Evolutionary conservation across 2,329 filamentous ascomycete genomes (phyloP).

Genomic region (Xylariaceae sp.): DNA sequence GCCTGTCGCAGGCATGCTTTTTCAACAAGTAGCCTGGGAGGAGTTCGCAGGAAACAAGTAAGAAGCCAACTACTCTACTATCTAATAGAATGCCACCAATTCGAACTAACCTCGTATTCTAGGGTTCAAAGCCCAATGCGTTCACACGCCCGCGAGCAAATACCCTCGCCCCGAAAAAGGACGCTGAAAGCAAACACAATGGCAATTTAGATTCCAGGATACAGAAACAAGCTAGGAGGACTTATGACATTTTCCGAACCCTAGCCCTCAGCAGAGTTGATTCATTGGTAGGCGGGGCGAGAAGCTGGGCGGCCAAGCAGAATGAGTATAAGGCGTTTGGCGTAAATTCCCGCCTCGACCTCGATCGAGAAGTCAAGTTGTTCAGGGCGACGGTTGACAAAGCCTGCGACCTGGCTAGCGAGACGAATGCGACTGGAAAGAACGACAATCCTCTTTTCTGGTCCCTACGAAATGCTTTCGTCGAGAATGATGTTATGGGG

Average conservation of each 20-base stretch:
- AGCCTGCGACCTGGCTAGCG: slow-evolving; percentile 48
- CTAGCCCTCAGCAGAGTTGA: slow-evolving; percentile 39
- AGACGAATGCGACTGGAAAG: slow-evolving; percentile 41
- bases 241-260: slow-evolving; percentile 32
- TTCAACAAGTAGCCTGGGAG: slow-evolving; percentile 23
- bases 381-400: slow-evolving; percentile 50
- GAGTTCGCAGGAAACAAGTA: neutral
- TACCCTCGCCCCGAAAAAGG: neutral
- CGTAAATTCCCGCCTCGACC: slow-evolving; percentile 42
- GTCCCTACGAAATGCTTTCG: slow-evolving; percentile 62
- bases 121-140: neutral
- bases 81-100: neutral
- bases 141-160: neutral
- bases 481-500: slow-evolving; percentile 52
- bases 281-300: slow-evolving; percentile 36
- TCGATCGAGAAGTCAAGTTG: slow-evolving; percentile 47
- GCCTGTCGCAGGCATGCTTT: slow-evolving; percentile 29
- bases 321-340: slow-evolving; percentile 40
- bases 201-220: neutral
- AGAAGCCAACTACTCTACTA: neutral
- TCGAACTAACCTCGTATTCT: neutral
- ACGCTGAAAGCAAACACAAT: neutral
- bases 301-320: slow-evolving; percentile 29
- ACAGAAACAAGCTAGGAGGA: slow-evolving; percentile 10
- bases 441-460: slow-evolving; percentile 58